phyloP scores from a whole-genome alignment of 805 yeast species.

The Clavispora asparagi region DNA sequence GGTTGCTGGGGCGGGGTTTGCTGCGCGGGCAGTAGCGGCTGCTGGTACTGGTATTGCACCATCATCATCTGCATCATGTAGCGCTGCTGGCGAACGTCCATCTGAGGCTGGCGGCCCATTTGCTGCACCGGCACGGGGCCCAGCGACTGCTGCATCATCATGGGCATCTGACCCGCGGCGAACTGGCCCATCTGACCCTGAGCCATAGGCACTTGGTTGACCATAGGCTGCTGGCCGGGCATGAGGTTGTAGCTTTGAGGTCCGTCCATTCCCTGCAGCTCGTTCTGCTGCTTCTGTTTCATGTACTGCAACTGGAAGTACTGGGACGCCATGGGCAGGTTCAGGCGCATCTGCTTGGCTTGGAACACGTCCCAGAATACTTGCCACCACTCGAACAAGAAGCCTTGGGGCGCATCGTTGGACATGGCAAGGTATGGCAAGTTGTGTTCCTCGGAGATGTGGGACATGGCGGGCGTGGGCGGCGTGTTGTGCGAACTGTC shows the following conservation, averaged over 20 bases:
- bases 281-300: constrained; percentile 57
- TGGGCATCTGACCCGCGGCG: constrained; percentile 3
- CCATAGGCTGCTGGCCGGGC: background rate
- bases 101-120: constrained; percentile 5
- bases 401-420: constrained; percentile 84
- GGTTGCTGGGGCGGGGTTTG: constrained; percentile 17
- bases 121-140: constrained; percentile 14
- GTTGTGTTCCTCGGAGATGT: constrained; percentile 34
- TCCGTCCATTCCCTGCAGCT: constrained; percentile 36
- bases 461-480: constrained; percentile 23
- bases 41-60: constrained; percentile 18
- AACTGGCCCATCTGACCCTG: constrained; percentile 1
- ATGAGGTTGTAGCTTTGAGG: constrained; percentile 2
- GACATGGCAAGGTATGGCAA: constrained; percentile 48
- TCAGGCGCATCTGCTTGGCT: constrained; percentile 48
- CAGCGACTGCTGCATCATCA: constrained; percentile 4
- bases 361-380: constrained; percentile 91
- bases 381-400: constrained; percentile 93
- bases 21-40: constrained; percentile 15
- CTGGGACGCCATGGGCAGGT: constrained; percentile 49
- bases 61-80: constrained; percentile 21
- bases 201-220: constrained; percentile 2
- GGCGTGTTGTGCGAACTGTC: constrained; percentile 14
- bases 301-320: constrained; percentile 61
- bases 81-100: constrained; percentile 17